Evolutionary conservation across 2,329 filamentous ascomycete species (phyloP).

Genomic region (Chaetomium globosum): DNA sequence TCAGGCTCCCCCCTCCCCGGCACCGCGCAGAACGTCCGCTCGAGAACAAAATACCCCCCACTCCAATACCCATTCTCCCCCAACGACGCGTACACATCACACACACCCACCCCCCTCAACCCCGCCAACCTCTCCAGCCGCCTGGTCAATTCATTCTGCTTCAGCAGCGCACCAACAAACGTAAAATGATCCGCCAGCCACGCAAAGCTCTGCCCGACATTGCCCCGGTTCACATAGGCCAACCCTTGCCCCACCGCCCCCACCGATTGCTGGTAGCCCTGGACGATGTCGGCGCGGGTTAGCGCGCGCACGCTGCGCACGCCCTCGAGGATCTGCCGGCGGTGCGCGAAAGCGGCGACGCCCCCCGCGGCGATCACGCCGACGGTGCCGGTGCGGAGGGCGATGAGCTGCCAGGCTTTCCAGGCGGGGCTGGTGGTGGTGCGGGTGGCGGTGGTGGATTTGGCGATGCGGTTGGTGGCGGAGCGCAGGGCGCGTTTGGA

Average conservation of each 20-base stretch:
- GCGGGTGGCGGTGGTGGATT: slow-evolving; percentile 31
- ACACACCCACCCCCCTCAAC: slow-evolving; percentile 67
- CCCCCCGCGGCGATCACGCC: slow-evolving; percentile 79
- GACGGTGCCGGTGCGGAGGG: slow-evolving; percentile 78
- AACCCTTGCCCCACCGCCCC: slow-evolving; percentile 56
- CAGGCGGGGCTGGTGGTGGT: slow-evolving; percentile 45
- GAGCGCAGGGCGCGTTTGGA: slow-evolving; percentile 40
- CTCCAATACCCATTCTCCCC: slow-evolving; percentile 69
- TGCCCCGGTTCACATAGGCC: slow-evolving; percentile 60
- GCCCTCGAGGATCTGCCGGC: slow-evolving; percentile 64
- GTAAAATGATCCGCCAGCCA: slow-evolving; percentile 84
- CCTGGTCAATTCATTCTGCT: slow-evolving; percentile 69
- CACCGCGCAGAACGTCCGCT: slow-evolving; percentile 79
- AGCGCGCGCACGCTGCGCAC: slow-evolving; percentile 52
- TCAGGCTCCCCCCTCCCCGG: slow-evolving; percentile 50
- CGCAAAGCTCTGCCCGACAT: slow-evolving; percentile 67
- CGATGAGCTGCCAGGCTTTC: slow-evolving; percentile 64
- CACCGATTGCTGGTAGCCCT: slow-evolving; percentile 54
- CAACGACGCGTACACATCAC: slow-evolving; percentile 75
- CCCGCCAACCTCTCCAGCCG: slow-evolving; percentile 65
- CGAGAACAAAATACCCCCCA: slow-evolving; percentile 61
- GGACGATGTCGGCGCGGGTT: slow-evolving; percentile 52
- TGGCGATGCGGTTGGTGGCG: slow-evolving; percentile 30
- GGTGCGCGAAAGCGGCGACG: slow-evolving; percentile 78
- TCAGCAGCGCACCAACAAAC: slow-evolving; percentile 79